A percentile compares a stretch with the other conserved stretches of the same genome.
Conservation (phyloP, 345 rosid species). For the Arabis hirsuta region DNA sequence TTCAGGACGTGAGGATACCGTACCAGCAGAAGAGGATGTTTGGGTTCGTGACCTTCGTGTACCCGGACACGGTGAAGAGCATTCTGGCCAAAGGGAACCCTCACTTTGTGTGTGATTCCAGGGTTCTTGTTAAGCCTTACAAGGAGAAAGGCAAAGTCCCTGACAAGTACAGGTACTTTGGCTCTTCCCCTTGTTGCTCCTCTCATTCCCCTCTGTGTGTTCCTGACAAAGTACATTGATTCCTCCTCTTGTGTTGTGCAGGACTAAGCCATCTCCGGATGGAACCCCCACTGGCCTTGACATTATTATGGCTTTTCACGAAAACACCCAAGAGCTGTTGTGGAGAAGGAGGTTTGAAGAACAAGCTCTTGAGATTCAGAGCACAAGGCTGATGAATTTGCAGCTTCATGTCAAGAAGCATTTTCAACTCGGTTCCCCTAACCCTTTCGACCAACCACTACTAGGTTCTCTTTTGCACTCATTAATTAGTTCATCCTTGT, state of each 20-base stretch:
- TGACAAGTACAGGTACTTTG: slow-evolving; percentile 69
- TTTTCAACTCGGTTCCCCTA: slow-evolving; percentile 42
- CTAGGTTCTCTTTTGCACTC: slow-evolving; percentile 20
- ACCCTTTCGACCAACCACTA: slow-evolving; percentile 53
- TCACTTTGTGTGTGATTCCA: slow-evolving; percentile 82
- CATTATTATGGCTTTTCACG: slow-evolving; percentile 47
- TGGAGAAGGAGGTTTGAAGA: slow-evolving; percentile 78
- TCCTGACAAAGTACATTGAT: not conserved
- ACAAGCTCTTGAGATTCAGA: slow-evolving; percentile 64
- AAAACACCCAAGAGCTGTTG: slow-evolving; percentile 60
- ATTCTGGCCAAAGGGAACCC: slow-evolving; percentile 85
- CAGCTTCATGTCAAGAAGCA: slow-evolving; percentile 74
- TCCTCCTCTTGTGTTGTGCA: slow-evolving; percentile 11
- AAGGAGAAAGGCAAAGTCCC: slow-evolving; percentile 90
- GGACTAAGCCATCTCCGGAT: slow-evolving; percentile 50
- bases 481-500: not conserved
- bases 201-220: not conserved
- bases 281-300: slow-evolving; percentile 55
- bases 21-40: slow-evolving; percentile 93
- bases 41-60: slow-evolving; percentile 79
- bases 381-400: slow-evolving; percentile 65
- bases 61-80: slow-evolving; percentile 76
- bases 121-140: slow-evolving; percentile 87
- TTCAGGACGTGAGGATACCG: slow-evolving; percentile 87
- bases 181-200: slow-evolving; percentile 13